These are phyloP conservation scores for Cladosporium cucumerinum DNA, from an alignment of 2,329 filamentous ascomycete genomes.

Conservation along the genomic window DNA sequence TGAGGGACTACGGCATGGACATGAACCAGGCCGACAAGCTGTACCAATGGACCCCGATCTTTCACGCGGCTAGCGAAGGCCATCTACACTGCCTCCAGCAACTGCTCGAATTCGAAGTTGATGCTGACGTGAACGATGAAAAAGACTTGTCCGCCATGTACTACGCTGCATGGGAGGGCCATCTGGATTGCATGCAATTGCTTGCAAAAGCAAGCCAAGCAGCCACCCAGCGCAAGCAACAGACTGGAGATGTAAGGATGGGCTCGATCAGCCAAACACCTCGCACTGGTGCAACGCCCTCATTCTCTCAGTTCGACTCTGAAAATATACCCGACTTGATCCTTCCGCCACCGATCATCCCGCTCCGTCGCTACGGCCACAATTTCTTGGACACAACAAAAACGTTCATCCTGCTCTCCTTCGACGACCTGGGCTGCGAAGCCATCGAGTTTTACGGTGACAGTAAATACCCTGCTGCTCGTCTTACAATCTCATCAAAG, in stretches of 20 bases:
- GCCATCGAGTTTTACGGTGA: slow-evolving; percentile 95
- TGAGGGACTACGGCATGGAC: slow-evolving; percentile 83
- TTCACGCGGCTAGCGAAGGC: slow-evolving; percentile 94
- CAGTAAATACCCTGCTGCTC: slow-evolving; percentile 90
- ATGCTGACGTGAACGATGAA: slow-evolving; percentile 80
- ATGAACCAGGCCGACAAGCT: slow-evolving; percentile 91
- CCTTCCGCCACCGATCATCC: slow-evolving; percentile 92
- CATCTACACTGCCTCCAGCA: slow-evolving; percentile 84
- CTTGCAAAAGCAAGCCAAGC: slow-evolving; percentile 56
- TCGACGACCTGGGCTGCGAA: slow-evolving; percentile 69
- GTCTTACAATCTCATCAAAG: slow-evolving; percentile 94
- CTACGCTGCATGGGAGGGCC: slow-evolving; percentile 97
- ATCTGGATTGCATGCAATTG: slow-evolving; percentile 89
- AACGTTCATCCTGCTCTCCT: slow-evolving; percentile 89
- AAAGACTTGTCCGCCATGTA: slow-evolving; percentile 94
- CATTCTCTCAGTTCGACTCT: slow-evolving; percentile 50
- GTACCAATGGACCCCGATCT: slow-evolving; percentile 94
- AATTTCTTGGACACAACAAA: slow-evolving; percentile 94
- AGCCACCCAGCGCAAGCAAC: slow-evolving; percentile 11
- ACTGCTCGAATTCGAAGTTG: slow-evolving; percentile 73
- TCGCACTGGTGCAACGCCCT: slow-evolving; percentile 44
- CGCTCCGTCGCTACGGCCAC: slow-evolving; percentile 88
- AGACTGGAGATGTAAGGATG: slow-evolving; percentile 34
- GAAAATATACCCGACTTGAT: slow-evolving; percentile 91
- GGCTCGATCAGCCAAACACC: slow-evolving; percentile 46